Conservation (phyloP, 2,329 filamentous ascomycete genomes). For the Aureobasidium subglaciale region DNA sequence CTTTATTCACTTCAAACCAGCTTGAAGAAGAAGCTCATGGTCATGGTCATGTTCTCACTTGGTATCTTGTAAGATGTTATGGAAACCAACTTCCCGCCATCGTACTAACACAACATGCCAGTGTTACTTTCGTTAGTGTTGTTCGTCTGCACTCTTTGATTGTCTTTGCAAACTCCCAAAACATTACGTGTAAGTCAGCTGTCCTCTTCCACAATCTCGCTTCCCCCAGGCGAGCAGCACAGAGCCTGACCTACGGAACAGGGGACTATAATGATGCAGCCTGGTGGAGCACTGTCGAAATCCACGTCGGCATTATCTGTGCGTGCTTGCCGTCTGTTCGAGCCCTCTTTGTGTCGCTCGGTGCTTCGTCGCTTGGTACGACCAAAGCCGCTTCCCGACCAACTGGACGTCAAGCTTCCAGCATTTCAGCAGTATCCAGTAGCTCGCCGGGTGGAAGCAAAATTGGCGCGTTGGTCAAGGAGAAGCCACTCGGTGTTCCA, state of each 20-base stretch:
- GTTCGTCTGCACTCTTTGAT: conserved; percentile 18
- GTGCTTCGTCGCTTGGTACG: conserved; percentile 8
- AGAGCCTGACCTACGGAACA: too few relatives aligned
- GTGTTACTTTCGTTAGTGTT: conserved; percentile 19
- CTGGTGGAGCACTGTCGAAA: conserved; percentile 18
- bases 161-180: conserved; percentile 11
- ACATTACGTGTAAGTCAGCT: conserved; percentile 12
- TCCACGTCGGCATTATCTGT: conserved; percentile 18
- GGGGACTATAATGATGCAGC: conserved; percentile 16
- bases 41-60: conserved; percentile 18
- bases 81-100: not conserved
- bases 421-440: not conserved
- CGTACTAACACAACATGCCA: not conserved
- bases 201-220: too few relatives aligned
- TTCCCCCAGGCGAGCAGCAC: too few relatives aligned
- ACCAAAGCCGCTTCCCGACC: not conserved
- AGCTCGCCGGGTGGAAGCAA: not conserved
- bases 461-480: not conserved
- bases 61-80: conserved; percentile 17
- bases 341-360: conserved; percentile 12
- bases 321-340: conserved; percentile 20
- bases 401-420: not conserved
- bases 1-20: conserved; percentile 16
- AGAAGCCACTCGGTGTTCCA: not conserved
- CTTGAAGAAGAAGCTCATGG: conserved; percentile 14